Conservation (phyloP, 495 filamentous ascomycete species). For the Penicillium silybi region DNA sequence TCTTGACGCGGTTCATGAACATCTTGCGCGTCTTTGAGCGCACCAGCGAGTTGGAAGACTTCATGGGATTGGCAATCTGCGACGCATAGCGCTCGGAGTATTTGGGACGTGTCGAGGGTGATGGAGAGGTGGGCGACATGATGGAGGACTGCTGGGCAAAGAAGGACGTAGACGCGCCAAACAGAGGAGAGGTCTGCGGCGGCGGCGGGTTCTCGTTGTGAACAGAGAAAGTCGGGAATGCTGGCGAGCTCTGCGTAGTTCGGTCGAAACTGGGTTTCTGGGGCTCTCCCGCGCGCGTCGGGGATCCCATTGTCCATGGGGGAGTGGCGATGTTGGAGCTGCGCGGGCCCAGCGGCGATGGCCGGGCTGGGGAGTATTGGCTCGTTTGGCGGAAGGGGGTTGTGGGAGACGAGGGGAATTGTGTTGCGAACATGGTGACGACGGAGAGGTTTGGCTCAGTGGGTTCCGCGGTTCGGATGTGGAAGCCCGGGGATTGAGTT, state of each 20-base stretch:
- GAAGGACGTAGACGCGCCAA: not conserved
- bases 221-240: conserved; percentile 14
- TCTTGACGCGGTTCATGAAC: conserved; percentile 76
- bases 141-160: not conserved
- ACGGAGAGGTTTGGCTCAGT: conserved; percentile 4
- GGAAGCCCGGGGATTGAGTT: conserved; percentile 12
- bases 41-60: conserved; percentile 19
- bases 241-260: conserved; percentile 8
- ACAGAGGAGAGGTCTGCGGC: conserved; percentile 1
- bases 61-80: conserved; percentile 28
- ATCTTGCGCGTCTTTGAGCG: conserved; percentile 43
- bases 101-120: conserved; percentile 13
- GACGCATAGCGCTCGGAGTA: conserved; percentile 30
- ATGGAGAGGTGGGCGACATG: conserved; percentile 12
- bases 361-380: conserved; percentile 49
- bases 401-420: conserved; percentile 44
- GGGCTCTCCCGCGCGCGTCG: conserved; percentile 3
- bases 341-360: conserved; percentile 47
- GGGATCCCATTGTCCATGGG: conserved; percentile 24
- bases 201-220: conserved; percentile 11
- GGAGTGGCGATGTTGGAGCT: conserved; percentile 25
- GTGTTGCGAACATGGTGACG: conserved; percentile 29
- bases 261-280: conserved; percentile 10
- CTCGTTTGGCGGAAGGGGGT: conserved; percentile 25
- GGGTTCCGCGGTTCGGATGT: conserved; percentile 22